Evolutionary conservation across 1,139 yeast species (phyloP).

Genomic region (Protomyces lactucae-debilis): DNA sequence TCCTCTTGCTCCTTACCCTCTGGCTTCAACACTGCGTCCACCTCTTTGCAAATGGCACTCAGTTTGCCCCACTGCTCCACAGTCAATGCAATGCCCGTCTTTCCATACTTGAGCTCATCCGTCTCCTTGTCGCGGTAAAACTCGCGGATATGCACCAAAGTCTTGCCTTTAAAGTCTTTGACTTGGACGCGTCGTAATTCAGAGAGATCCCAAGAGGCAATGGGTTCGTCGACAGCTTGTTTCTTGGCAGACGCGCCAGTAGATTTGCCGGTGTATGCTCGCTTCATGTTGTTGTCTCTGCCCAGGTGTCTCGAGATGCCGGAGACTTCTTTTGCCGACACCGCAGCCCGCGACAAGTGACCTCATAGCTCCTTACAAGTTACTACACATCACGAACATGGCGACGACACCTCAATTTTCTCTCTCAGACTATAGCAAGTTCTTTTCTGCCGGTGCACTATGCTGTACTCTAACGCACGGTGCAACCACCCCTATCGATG

Average conservation of each 20-base stretch:
- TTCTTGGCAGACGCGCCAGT: not conserved
- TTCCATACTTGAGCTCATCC: not conserved
- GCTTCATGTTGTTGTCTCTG: not conserved
- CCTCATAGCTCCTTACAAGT: not conserved
- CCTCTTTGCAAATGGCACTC: not conserved
- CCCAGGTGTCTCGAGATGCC: no score
- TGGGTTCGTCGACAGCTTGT: not conserved
- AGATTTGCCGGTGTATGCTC: not conserved
- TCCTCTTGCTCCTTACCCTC: not conserved
- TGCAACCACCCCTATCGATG: conserved; percentile 83
- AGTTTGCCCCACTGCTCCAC: conserved; percentile 35
- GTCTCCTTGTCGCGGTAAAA: not conserved
- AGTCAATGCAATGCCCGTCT: conserved; percentile 16
- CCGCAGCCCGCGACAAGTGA: not conserved
- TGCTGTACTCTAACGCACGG: conserved; percentile 98
- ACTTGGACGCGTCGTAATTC: conserved; percentile 20
- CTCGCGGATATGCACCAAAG: not conserved
- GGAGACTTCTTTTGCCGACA: not conserved
- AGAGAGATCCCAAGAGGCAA: not conserved
- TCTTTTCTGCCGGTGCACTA: conserved; percentile 60
- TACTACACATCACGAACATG: not conserved
- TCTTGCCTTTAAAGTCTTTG: not conserved
- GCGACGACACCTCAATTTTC: conserved; percentile 6
- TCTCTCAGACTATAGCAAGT: conserved; percentile 12
- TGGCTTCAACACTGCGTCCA: not conserved